Evolutionary conservation across 2,329 filamentous ascomycete genomes (phyloP), one percentile per base, ranked within the genome.

Genomic region (Diplodia intermedia): DNA sequence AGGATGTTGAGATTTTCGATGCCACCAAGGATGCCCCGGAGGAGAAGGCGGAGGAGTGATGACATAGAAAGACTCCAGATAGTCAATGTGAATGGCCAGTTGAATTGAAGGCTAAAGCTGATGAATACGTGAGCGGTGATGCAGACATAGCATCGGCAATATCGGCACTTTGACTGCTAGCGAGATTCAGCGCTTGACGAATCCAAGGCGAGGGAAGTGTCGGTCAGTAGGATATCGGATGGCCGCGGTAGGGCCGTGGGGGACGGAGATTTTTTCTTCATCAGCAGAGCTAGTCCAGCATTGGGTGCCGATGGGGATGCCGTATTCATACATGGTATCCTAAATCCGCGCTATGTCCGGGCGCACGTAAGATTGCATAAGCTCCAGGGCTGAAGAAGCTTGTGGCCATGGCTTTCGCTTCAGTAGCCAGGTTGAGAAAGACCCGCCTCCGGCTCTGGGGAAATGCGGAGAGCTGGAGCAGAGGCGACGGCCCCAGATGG

Each of bases 111-210:
- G 26, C 26, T 26, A 26, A 26, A 26, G 26, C 26, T 26, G 26
- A 26, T 33, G 31, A 33, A 33, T 33, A 33, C 31, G 8, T 33
- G 31, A 33, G 31, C 31, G 8, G 31, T 33, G 26, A 26, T 26
- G 3, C 26, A 26, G 26, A 26, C 3, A 26, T 26, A 26, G 38
- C 14, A 29, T 49, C 23, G 23, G 56, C 38, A 49, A 29, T n/a
- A 47, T 61, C 38, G 56, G 40, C 56, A 61, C 15, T 9, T 11
- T 14, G 4, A 26, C 8, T 7, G 20, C 4, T 20, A 7, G 20
- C 56, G 56, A 47, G 47, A 4, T n/a, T 61, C 56, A 38, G 56
- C 38, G 56, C 56, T 61, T 61, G 40, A 36, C 38, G 38, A 43
- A 40, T 47, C 2, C 29, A 40, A 61, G 20, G 53, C 20, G 38